phyloP scores from a whole-genome alignment of 345 rosid genomes.

The Eucalyptus virginea region DNA sequence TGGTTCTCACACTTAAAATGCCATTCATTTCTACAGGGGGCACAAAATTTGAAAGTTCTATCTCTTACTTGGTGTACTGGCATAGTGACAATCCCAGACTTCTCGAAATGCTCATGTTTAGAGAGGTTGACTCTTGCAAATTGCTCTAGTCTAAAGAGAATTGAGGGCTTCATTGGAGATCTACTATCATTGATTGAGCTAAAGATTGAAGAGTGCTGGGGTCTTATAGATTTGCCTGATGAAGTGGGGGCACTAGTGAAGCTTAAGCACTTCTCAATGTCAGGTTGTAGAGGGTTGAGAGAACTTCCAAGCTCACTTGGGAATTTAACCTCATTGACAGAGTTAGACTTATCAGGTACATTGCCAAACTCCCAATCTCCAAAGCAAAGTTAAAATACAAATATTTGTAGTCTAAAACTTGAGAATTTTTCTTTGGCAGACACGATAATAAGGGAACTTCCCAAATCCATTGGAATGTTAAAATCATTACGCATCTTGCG shows the following conservation, averaged over 20 bases:
- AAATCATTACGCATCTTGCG: too few species aligned
- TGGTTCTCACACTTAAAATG: not conserved
- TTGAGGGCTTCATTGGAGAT: not conserved
- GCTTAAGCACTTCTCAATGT: not conserved
- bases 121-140: not conserved
- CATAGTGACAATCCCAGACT: not conserved
- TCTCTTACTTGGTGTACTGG: accelerated
- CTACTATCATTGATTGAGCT: not conserved
- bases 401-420: too few species aligned
- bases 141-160: accelerated
- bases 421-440: too few species aligned
- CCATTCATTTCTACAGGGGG: not conserved
- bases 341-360: too few species aligned
- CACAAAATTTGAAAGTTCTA: not conserved
- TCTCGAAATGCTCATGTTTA: not conserved
- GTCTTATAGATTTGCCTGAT: accelerated
- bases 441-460: too few species aligned
- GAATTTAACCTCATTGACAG: too few species aligned
- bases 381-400: too few species aligned
- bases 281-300: not conserved
- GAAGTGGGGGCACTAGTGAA: not conserved
- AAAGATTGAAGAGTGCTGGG: accelerated
- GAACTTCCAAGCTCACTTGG: not conserved
- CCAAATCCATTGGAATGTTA: too few species aligned
- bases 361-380: too few species aligned